These are phyloP conservation scores for Lactarius deliciosus DNA, from an alignment of 768 basidiomycete genomes.

Conservation along the genomic window DNA sequence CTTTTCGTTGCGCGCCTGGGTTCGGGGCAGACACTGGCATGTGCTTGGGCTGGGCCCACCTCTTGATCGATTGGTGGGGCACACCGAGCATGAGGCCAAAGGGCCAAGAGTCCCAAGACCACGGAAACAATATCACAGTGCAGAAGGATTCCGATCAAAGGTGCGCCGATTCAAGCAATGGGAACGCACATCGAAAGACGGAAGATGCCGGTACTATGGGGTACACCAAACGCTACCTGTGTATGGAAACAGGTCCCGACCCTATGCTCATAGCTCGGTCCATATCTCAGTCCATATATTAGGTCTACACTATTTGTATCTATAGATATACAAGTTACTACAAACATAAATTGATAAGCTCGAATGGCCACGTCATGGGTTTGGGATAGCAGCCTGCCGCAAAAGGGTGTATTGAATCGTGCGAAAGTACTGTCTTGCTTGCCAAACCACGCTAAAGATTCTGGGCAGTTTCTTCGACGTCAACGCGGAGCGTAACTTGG, in stretches of 20 bases:
- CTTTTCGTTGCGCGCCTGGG: not conserved
- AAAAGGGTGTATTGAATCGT: conserved; percentile 12
- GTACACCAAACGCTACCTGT: not conserved
- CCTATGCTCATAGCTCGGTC: not conserved
- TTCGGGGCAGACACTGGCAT: not conserved
- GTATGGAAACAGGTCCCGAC: not conserved
- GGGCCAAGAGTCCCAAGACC: not conserved
- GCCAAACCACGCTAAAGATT: not conserved
- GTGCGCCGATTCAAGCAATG: not conserved
- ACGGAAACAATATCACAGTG: not conserved
- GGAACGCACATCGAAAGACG: not conserved
- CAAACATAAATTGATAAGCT: not conserved
- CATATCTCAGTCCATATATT: not conserved
- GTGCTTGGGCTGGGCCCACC: too few relatives aligned
- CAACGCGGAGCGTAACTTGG: conserved; percentile 22
- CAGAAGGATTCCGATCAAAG: not conserved
- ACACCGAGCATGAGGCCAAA: not conserved
- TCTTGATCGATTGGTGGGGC: not conserved
- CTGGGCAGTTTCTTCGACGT: conserved; percentile 1
- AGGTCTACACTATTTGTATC: not conserved
- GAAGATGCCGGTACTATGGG: not conserved
- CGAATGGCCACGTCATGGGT: conserved; percentile 8
- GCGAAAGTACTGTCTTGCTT: conserved; percentile 5
- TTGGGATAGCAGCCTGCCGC: conserved; percentile 7
- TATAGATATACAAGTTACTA: not conserved